phyloP scores from a whole-genome alignment of 306 rosid species.

The Comarum palustre region DNA sequence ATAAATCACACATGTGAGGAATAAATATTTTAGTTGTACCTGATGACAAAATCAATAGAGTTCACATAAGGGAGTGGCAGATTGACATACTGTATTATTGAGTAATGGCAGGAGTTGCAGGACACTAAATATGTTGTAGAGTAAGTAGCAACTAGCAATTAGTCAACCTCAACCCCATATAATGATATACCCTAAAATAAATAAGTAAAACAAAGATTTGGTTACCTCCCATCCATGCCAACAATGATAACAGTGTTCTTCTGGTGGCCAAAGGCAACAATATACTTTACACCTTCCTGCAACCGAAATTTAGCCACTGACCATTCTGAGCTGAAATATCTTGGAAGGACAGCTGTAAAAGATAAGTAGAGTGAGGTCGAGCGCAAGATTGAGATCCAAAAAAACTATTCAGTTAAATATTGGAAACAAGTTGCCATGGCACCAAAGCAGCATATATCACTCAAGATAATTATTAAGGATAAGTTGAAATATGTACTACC shows the following conservation, averaged over 20 bases:
- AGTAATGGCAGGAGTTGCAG: not conserved
- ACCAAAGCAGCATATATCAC: not conserved
- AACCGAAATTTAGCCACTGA: conserved; percentile 2
- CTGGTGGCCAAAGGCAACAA: conserved; percentile 72
- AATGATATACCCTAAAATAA: not conserved
- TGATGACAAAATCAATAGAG: not conserved
- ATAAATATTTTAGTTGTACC: not conserved
- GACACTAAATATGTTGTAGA: not conserved
- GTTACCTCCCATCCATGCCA: conserved; percentile 88
- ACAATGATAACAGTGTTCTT: conserved; percentile 65
- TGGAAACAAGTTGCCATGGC: not conserved
- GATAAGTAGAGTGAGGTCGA: not conserved
- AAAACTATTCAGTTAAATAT: not conserved
- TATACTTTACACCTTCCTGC: conserved; percentile 34
- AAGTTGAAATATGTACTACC: not conserved
- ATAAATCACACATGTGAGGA: not conserved
- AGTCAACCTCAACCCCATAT: not conserved
- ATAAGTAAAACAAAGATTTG: not conserved
- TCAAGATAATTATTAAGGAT: not conserved
- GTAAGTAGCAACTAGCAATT: not conserved
- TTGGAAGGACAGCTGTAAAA: conserved; percentile 50
- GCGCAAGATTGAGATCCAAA: not conserved
- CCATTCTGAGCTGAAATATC: conserved; percentile 3
- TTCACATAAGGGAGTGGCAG: not conserved
- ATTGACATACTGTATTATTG: not conserved